Base-by-base conservation (phyloP, 345 rosid species). In the Trapa bicornis region DNA sequence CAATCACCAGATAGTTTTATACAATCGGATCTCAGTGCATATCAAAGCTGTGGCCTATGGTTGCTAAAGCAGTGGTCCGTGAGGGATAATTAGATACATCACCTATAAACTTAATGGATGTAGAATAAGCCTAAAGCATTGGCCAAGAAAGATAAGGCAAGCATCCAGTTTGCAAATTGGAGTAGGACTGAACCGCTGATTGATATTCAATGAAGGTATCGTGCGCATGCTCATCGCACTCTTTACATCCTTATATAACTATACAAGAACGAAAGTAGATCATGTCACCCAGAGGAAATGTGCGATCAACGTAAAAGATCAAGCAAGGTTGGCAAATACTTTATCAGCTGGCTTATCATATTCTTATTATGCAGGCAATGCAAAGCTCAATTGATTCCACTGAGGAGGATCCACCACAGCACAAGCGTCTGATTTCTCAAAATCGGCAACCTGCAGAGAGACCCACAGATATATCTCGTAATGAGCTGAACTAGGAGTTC, bases 391-490 rank as follows among this genome's bases (percentile, higher is more conserved):
- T 65, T 91, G 83, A 16, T 17, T 74, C 97, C 97, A 94, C 35
- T 85, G 87, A 8, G 93, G 91, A 29, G 83, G 79, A 84, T 94
- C 99, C 82, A 91, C 73, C 77, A 94, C 96, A 2, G 73, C 53
- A 71, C 99, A 94, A 11, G 92, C 81, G 71, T 94, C 97, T 47
- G 89, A 74, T 75, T 94, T 94, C 81, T 91, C 86, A 56, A 85
- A 94, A 74, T 85, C 81, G 61, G 96, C 96, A 75, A 94, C 88
- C 99, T 94, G 71, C 37, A 64, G 29, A 37, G 48, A 14, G 15
- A 38, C 17, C n/a, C 15, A 41, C 17, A 15, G 8, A n/a, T 3
- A 62, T 62, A n/a, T 36, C 38, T 22, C 3, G 4, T 3, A 15
- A 50, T 50, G 56, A 16, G 22, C 56, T 50, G 4, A 15, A 3